Evolutionary conservation across 2,329 filamentous ascomycete species (phyloP).

Genomic region (Calcarisporium arbuscula): DNA sequence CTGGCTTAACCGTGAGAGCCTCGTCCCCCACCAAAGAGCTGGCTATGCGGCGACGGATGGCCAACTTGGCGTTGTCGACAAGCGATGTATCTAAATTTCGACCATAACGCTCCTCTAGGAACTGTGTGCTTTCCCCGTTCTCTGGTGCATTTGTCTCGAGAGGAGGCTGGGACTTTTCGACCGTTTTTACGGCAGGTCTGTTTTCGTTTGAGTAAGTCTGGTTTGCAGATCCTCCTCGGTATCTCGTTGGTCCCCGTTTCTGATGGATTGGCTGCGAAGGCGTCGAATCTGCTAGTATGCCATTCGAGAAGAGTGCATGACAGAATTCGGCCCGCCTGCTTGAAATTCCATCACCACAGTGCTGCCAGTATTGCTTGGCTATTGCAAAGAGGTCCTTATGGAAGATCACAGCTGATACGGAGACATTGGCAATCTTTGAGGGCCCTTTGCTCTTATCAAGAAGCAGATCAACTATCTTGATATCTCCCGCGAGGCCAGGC

Average conservation of each 20-base stretch:
- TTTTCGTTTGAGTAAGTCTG: no score
- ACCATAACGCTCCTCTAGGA: slow-evolving; percentile 91
- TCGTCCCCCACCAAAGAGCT: slow-evolving; percentile 70
- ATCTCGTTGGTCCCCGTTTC: no score
- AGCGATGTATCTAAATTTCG: slow-evolving; percentile 79
- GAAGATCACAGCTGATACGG: slow-evolving; percentile 66
- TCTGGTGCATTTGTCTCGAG: no score
- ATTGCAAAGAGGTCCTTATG: slow-evolving; percentile 58
- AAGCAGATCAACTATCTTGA: no score
- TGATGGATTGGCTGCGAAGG: no score
- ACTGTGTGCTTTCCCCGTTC: slow-evolving; percentile 63
- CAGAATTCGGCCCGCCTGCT: slow-evolving; percentile 90
- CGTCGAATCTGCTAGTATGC: slow-evolving; percentile 40
- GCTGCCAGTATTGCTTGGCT: slow-evolving; percentile 97
- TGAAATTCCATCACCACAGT: slow-evolving; percentile 86
- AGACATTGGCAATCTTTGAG: no score
- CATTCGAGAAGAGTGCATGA: slow-evolving; percentile 65
- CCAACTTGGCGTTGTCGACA: slow-evolving; percentile 74
- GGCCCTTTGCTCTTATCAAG: no score
- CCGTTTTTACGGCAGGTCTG: no score
- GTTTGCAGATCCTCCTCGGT: no score
- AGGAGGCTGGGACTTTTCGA: no score
- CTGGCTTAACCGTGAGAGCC: slow-evolving; percentile 45
- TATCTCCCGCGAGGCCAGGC: no score
- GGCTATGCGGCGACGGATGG: slow-evolving; percentile 80